These are phyloP conservation scores for Tetrahymena borealis DNA, from an alignment of 73 alveolate genomes.

Conservation along the genomic window DNA sequence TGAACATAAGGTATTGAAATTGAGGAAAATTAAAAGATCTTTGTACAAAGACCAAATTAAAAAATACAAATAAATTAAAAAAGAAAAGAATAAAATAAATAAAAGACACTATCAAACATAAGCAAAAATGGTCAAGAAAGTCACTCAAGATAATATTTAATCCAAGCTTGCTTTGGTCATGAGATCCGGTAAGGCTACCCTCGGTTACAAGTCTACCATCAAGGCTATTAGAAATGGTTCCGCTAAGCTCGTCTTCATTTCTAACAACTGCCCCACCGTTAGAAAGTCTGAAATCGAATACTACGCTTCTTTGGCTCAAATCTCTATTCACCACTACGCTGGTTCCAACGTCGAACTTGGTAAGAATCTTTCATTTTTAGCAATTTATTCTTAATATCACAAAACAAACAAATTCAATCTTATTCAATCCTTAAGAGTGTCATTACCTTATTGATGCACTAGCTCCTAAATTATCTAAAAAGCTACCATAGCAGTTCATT, in stretches of 20 bases:
- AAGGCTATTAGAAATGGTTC: constrained; percentile 92
- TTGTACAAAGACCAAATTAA: background rate
- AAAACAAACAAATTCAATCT: no score
- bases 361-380: constrained; percentile 6
- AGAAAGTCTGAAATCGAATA: constrained; percentile 96
- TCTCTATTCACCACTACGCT: constrained; percentile 71
- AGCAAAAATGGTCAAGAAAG: constrained; percentile 60
- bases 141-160: constrained; percentile 79
- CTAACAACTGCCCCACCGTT: constrained; percentile 96
- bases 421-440: no score
- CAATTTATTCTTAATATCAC: background rate
- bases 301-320: constrained; percentile 91
- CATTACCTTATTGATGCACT: no score
- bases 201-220: constrained; percentile 93
- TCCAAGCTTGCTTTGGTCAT: constrained; percentile 91
- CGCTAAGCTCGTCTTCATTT: constrained; percentile 78
- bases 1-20: background rate
- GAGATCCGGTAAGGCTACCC: constrained; percentile 93
- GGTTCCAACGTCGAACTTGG: constrained; percentile 90
- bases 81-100: background rate
- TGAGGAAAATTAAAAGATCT: background rate
- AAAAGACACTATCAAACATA: constrained; percentile 25
- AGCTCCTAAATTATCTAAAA: no score
- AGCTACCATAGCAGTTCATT: no score
- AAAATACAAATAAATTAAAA: background rate